A percentile compares a stretch with the other conserved stretches of the same genome.
Evolutionary conservation across 176 grass and related monocot genomes (phyloP).

Genomic region (Musa itinerans): DNA sequence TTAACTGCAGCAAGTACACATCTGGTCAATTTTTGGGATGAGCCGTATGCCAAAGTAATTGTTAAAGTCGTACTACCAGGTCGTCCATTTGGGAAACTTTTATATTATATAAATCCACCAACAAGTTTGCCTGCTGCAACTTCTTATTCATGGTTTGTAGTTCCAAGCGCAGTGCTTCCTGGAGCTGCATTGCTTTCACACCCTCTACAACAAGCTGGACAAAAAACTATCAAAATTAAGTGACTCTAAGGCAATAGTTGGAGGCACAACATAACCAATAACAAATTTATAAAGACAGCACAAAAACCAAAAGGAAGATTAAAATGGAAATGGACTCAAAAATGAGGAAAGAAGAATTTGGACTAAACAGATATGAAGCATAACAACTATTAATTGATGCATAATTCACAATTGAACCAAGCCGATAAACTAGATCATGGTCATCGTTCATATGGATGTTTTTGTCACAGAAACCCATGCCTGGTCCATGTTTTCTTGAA

Average conservation of each 20-base stretch:
- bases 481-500: too few relatives aligned
- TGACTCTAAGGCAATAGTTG: background rate
- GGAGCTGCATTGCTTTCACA: constrained; percentile 45
- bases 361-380: background rate
- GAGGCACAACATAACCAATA: background rate
- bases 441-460: background rate
- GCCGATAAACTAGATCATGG: background rate
- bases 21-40: background rate
- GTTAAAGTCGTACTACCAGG: constrained; percentile 36
- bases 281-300: too few relatives aligned
- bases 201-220: constrained; percentile 76
- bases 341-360: background rate
- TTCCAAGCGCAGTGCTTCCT: constrained; percentile 44
- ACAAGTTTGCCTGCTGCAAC: constrained; percentile 38
- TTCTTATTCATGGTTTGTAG: constrained; percentile 44
- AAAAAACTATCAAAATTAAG: constrained; percentile 14
- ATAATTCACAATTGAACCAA: background rate
- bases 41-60: background rate
- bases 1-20: constrained; percentile 43
- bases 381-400: background rate
- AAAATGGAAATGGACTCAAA: background rate
- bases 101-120: constrained; percentile 62
- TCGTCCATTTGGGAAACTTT: constrained; percentile 54
- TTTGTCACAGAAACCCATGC: background rate
- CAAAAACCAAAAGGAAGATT: background rate